Percentiles rank a stretch among this genome's conserved stretches.
Evolutionary conservation across 2,329 filamentous ascomycete genomes (phyloP).

Genomic region (Aspergillus proliferans): DNA sequence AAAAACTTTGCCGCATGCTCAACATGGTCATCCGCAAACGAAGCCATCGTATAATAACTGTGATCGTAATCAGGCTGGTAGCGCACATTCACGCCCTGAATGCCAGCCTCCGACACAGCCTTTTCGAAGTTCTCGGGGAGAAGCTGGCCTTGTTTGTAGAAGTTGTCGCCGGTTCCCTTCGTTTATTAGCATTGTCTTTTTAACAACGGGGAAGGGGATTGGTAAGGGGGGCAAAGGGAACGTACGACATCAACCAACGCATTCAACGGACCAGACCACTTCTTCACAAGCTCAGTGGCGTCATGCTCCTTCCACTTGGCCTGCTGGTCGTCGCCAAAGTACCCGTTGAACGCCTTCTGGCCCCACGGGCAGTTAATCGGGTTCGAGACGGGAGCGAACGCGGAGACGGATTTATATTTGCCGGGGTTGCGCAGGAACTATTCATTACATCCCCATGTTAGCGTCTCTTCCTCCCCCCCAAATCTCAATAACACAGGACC

Average conservation of each 20-base stretch:
- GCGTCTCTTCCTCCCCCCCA: neutral
- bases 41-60: conserved; percentile 93
- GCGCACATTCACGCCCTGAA: conserved; percentile 66
- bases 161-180: conserved; percentile 86
- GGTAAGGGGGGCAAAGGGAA: conserved; percentile 15
- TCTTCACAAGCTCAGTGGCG: conserved; percentile 78
- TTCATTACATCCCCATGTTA: neutral
- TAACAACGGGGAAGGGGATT: neutral
- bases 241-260: conserved; percentile 80
- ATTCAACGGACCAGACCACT: conserved; percentile 66
- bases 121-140: conserved; percentile 86
- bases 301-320: conserved; percentile 83
- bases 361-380: conserved; percentile 85
- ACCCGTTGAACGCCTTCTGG: conserved; percentile 87
- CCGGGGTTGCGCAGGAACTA: conserved; percentile 84
- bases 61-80: conserved; percentile 93
- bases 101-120: conserved; percentile 69
- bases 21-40: conserved; percentile 84
- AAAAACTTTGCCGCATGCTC: conserved; percentile 86
- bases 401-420: conserved; percentile 80
- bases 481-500: neutral
- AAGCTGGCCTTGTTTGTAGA: conserved; percentile 90
- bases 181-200: conserved; percentile 1
- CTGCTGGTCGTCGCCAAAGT: conserved; percentile 67
- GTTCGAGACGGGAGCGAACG: conserved; percentile 86